Conservation (phyloP, 2,329 filamentous ascomycete genomes). For the Beauveria sp. region DNA sequence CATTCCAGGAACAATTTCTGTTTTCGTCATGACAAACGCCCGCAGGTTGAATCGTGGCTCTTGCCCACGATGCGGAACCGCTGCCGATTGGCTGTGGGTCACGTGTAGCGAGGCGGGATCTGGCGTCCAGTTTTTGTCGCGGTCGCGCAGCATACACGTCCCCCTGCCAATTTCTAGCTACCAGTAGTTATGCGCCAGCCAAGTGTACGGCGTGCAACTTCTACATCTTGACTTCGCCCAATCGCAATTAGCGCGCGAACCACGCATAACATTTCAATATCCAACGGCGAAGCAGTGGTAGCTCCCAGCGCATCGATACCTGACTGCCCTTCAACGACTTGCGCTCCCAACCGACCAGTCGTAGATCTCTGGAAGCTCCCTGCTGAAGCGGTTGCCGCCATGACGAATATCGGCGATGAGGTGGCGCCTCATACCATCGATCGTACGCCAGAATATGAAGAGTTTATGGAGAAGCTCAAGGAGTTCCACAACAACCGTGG, state of each 20-base stretch:
- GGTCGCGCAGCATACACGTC: conserved; percentile 12
- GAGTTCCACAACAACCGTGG: conserved; percentile 74
- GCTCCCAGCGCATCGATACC: neutral
- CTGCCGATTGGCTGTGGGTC: conserved; percentile 10
- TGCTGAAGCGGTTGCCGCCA: conserved; percentile 15
- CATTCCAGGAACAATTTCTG: neutral
- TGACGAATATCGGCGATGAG: conserved; percentile 30
- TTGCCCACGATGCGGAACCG: neutral
- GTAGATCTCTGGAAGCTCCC: neutral
- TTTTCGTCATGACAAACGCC: neutral
- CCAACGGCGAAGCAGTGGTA: neutral
- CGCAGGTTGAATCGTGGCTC: neutral
- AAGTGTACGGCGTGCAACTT: neutral
- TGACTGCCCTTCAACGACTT: neutral
- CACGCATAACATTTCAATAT: neutral
- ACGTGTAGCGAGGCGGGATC: conserved; percentile 4
- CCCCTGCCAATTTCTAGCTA: conserved; percentile 10
- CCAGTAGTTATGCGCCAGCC: neutral
- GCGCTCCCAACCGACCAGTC: neutral
- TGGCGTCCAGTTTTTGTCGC: conserved; percentile 8
- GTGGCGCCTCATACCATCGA: conserved; percentile 42
- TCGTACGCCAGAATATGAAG: conserved; percentile 62
- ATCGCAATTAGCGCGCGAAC: neutral
- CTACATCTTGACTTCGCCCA: neutral
- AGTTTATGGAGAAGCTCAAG: conserved; percentile 67